Percentiles rank a stretch among this genome's conserved stretches.
phyloP scores from a whole-genome alignment of 2,329 filamentous ascomycete species.

The Myriangium duriaei region DNA sequence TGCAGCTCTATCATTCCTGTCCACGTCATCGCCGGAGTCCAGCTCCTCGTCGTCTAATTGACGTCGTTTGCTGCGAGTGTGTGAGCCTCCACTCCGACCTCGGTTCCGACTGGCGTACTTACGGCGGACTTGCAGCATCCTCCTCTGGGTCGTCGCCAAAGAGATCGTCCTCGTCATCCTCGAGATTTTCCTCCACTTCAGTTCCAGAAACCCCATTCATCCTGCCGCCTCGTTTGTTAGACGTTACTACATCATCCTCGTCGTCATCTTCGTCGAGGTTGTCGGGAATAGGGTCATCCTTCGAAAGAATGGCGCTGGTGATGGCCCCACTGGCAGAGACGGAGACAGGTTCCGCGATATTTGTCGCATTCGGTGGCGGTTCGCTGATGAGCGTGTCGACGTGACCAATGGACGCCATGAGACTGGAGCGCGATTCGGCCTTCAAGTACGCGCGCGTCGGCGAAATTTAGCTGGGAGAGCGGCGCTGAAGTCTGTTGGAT shows the following conservation, averaged over 20 bases:
- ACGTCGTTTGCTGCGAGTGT: slow-evolving; percentile 20
- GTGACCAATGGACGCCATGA: slow-evolving; percentile 27
- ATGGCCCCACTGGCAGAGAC: slow-evolving; percentile 14
- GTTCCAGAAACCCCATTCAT: slow-evolving; percentile 9
- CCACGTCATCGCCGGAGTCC: slow-evolving; percentile 50
- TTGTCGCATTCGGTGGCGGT: slow-evolving; percentile 16
- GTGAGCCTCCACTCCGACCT: neutral
- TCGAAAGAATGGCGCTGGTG: slow-evolving; percentile 21
- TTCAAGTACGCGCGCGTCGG: too few species aligned
- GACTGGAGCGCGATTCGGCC: too few species aligned
- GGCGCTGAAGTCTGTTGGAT: too few species aligned
- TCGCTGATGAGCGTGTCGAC: slow-evolving; percentile 19
- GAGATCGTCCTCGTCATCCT: slow-evolving; percentile 28
- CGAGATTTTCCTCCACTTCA: slow-evolving; percentile 15
- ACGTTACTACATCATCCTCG: slow-evolving; percentile 16
- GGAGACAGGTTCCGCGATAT: slow-evolving; percentile 20
- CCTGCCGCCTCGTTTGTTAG: slow-evolving; percentile 11
- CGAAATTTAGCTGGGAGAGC: too few species aligned
- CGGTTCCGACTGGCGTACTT: too few species aligned
- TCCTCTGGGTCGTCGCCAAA: slow-evolving; percentile 34
- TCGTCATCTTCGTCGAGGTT: slow-evolving; percentile 12
- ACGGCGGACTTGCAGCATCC: slow-evolving; percentile 16
- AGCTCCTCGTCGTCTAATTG: slow-evolving; percentile 51
- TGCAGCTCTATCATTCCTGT: slow-evolving; percentile 49
- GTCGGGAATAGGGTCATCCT: slow-evolving; percentile 14